These are phyloP conservation scores for Colletotrichum sp. DNA, from an alignment of 2,329 filamentous ascomycete genomes.

Conservation along the genomic window DNA sequence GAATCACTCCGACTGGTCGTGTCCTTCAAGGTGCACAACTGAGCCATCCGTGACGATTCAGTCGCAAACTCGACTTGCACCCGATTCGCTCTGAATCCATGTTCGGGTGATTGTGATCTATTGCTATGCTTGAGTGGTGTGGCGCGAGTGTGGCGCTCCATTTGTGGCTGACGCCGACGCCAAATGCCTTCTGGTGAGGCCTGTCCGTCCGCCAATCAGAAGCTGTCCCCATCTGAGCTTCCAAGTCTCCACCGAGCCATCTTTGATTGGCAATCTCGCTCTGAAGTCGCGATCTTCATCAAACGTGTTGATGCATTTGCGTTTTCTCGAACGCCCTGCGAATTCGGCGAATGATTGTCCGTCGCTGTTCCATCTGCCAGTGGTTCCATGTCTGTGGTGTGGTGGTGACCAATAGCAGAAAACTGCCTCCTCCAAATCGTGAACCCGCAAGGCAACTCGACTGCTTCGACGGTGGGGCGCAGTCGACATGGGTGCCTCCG, in stretches of 20 bases:
- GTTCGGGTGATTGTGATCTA: neutral
- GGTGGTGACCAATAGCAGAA: neutral
- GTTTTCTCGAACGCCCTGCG: neutral
- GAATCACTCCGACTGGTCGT: neutral
- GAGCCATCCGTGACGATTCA: neutral
- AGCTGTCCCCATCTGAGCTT: neutral
- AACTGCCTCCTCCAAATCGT: neutral
- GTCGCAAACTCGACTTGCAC: neutral
- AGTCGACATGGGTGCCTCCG: neutral
- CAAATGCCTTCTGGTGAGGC: neutral
- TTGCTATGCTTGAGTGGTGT: neutral
- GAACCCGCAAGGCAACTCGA: neutral
- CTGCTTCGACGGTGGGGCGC: neutral
- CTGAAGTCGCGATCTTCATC: neutral
- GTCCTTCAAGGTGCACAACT: neutral
- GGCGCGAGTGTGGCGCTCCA: neutral
- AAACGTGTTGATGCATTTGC: neutral
- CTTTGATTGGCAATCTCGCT: neutral
- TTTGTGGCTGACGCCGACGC: neutral
- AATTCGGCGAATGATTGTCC: neutral
- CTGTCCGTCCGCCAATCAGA: neutral
- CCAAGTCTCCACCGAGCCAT: neutral
- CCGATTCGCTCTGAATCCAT: neutral
- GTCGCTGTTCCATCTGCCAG: neutral
- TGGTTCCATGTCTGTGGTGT: neutral